phyloP scores from a whole-genome alignment of 106 monocot genomes.

The Apostasia shenzhenica region DNA sequence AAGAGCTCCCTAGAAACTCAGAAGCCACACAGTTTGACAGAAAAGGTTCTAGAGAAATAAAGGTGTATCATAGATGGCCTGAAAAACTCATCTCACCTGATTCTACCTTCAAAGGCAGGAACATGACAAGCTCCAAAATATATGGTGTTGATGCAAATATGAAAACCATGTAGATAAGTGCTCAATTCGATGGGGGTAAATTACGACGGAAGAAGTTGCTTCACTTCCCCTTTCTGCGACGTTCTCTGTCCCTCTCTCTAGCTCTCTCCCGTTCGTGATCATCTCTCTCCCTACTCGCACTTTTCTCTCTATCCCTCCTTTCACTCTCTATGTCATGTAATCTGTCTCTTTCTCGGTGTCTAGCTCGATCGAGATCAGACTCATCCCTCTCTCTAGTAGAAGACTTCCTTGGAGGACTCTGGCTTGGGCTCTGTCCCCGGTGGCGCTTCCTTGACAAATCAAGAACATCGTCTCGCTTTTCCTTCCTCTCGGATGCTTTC shows the following conservation, averaged over 20 bases:
- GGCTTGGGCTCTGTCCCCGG: slow-evolving; percentile 69
- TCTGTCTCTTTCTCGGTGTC: slow-evolving; percentile 34
- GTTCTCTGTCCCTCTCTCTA: slow-evolving; percentile 14
- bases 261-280: slow-evolving; percentile 26
- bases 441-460: slow-evolving; percentile 70
- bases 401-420: slow-evolving; percentile 53
- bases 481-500: slow-evolving; percentile 49
- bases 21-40: too few species aligned
- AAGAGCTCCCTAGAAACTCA: too few species aligned
- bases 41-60: too few species aligned
- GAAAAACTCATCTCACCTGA: too few species aligned
- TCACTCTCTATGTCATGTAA: slow-evolving; percentile 38
- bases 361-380: slow-evolving; percentile 27
- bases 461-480: slow-evolving; percentile 34
- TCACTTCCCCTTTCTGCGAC: slow-evolving; percentile 29
- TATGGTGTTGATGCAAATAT: too few species aligned
- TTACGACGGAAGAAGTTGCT: background rate
- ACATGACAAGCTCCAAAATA: too few species aligned
- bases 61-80: too few species aligned
- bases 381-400: slow-evolving; percentile 29
- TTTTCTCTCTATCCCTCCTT: slow-evolving; percentile 63
- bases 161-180: too few species aligned
- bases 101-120: too few species aligned
- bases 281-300: slow-evolving; percentile 71
- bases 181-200: too few species aligned